Percentiles rank a stretch among this genome's conserved stretches.
Evolutionary conservation across 345 rosid genomes (phyloP).

Genomic region (Atalantia buxifolia): DNA sequence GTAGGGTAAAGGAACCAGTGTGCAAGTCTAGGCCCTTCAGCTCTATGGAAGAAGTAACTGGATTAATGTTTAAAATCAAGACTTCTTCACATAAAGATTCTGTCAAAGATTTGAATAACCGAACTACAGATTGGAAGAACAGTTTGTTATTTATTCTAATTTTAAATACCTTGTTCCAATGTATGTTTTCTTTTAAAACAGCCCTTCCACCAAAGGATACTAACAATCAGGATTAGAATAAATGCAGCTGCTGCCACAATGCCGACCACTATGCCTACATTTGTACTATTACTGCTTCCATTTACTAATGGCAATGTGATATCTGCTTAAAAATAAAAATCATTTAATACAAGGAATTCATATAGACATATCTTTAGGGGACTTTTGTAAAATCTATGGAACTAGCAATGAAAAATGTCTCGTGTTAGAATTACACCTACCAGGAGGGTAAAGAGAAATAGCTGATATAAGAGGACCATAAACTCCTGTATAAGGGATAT

Average conservation of each 20-base stretch:
- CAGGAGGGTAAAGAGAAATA: slow-evolving; percentile 28
- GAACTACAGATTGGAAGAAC: background rate
- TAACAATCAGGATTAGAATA: slow-evolving; percentile 25
- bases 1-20: slow-evolving; percentile 19
- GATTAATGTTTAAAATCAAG: background rate
- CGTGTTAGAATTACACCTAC: background rate
- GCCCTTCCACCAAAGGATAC: slow-evolving; percentile 50
- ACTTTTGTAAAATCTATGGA: background rate
- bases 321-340: background rate
- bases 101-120: too few relatives aligned
- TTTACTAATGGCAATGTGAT: background rate
- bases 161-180: slow-evolving; percentile 29
- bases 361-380: too few relatives aligned
- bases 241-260: slow-evolving; percentile 27
- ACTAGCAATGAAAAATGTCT: background rate
- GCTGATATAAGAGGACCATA: slow-evolving; percentile 65
- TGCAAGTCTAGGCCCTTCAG: slow-evolving; percentile 22
- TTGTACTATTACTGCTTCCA: background rate
- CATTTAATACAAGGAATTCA: too few relatives aligned
- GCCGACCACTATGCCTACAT: slow-evolving; percentile 5
- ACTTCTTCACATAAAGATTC: too few relatives aligned
- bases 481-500: slow-evolving; percentile 36
- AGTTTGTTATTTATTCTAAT: background rate
- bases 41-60: slow-evolving; percentile 4
- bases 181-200: slow-evolving; percentile 25